Base-by-base conservation (phyloP, 2,329 filamentous ascomycete species). In the Ophiostoma piceae region DNA sequence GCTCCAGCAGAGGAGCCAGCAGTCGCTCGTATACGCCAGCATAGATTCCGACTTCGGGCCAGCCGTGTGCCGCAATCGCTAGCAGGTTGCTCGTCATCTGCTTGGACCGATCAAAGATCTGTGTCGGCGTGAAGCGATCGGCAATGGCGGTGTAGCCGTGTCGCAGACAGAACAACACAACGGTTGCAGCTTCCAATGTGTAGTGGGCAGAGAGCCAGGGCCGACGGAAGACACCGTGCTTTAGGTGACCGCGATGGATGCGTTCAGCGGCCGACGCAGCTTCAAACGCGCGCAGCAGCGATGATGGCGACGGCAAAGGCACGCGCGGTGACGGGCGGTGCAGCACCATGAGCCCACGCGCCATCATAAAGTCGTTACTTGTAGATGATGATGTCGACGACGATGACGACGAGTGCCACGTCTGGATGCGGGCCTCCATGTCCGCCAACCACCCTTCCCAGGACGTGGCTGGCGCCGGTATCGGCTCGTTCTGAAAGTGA, bases 21-120 rank as follows among this genome's bases (percentile, higher is more conserved):
- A 78, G 73, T 70, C 70, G 70, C 64, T 73, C 70, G 32, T 71
- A 73, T 9, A 70, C 67, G 26, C 72, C 72, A 5, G 72, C 77
- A 57, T 77, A 78, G 41, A 76, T 75, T 12, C 73, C 73, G 1
- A 78, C 75, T 67, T 77, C 76, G 62, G 76, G 75, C 76, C 76
- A 77, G 37, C 76, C 75, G 67, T 76, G 77, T 5, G 74, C 74
- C 19, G 76, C 75, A 19, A 78, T 74, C 3, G 75, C 73, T 19
- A 78, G 72, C 67, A 77, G 75, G 67, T 78, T 77, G 41, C 73
- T 71, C 3, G 77, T 78, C 51, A 77, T 74, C 67, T 76, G 74
- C 68, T 78, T 78, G 6, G 77, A 75, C 72, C 76, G 76, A 57
- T 77, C 76, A 66, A 77, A 77, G 35, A 77, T 76, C 37, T 77